Base-by-base conservation (phyloP, 2,329 filamentous ascomycete species). In the Ascomycota sp. region DNA sequence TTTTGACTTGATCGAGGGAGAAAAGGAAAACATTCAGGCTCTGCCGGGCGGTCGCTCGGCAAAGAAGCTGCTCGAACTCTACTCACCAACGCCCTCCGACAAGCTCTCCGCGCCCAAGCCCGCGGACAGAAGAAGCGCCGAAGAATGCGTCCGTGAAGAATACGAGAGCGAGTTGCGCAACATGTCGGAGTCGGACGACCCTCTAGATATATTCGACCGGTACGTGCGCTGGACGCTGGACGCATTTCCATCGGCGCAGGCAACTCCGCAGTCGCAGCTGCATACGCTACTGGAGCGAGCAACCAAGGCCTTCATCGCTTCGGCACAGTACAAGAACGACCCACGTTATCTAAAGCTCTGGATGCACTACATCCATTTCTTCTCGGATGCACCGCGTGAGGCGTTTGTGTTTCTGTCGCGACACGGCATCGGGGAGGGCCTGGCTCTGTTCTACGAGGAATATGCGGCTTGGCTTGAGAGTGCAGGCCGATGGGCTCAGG, bases 11-110 rank as follows among this genome's bases (percentile, higher is more conserved):
- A 93, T 98, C 56, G 89, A 98, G 58, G 72, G 70, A 32, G 84
- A 93, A 47, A 98, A 98, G 58, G 89, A 98, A 59, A 98, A 98
- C 56, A 93, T 98, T 36, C 84, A 93, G 55, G 75, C 83, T 16
- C 66, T 98, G 9, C 84, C 86, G 11, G 78, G 81, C 40, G 89
- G 68, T 16, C 63, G 89, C 42, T 95, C 86, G 29, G 89, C 86
- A 31, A 80, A 75, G 58, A 84, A 89, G 35, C 74, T 98, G 34
- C 83, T 76, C 25, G 70, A 83, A 35, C 69, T 82, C 26, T 83
- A 82, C 65, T 76, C 83, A 39, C 64, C 79, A 35, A 64, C 68
- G 29, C 62, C 66, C 29, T 56, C 68, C 27, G 63, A 71, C 36
- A 67, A 65, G 46, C 56, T 68, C 31, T 53, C 64, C 13, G 66